Conservation (phyloP, 139 green algal genomes). For the Closterium sp. region DNA sequence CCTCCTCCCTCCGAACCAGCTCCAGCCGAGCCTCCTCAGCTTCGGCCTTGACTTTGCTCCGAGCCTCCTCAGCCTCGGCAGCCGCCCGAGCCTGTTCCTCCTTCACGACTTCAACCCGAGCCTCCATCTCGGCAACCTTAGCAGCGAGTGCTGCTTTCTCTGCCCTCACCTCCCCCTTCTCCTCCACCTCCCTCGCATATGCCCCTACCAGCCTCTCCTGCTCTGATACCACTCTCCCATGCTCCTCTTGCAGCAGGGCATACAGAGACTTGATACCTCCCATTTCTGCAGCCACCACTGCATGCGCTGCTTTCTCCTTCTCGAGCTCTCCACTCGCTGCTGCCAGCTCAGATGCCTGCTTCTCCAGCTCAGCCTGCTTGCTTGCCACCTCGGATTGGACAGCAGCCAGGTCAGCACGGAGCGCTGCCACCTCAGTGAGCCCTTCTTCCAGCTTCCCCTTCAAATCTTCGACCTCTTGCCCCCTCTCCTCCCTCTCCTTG, state of each 20-base stretch:
- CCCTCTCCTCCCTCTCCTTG: neutral
- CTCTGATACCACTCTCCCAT: neutral
- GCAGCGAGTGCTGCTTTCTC: neutral
- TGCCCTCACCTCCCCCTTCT: neutral
- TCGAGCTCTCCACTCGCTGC: neutral
- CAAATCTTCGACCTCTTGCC: neutral
- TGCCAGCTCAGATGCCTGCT: neutral
- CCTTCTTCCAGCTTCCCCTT: neutral
- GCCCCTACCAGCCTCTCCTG: neutral
- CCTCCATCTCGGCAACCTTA: neutral
- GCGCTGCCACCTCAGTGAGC: neutral
- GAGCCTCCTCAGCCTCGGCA: neutral
- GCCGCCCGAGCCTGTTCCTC: neutral
- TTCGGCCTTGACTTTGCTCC: neutral
- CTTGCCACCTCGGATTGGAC: neutral
- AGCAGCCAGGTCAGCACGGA: neutral
- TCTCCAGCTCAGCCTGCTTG: neutral
- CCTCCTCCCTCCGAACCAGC: neutral
- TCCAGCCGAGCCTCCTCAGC: neutral
- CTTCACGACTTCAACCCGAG: neutral
- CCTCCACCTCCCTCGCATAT: neutral
- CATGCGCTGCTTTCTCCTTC: neutral
- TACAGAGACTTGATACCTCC: neutral
- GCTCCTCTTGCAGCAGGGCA: neutral
- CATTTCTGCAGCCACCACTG: neutral